phyloP scores from a whole-genome alignment of 805 yeast genomes.

The Candida maltosa region DNA sequence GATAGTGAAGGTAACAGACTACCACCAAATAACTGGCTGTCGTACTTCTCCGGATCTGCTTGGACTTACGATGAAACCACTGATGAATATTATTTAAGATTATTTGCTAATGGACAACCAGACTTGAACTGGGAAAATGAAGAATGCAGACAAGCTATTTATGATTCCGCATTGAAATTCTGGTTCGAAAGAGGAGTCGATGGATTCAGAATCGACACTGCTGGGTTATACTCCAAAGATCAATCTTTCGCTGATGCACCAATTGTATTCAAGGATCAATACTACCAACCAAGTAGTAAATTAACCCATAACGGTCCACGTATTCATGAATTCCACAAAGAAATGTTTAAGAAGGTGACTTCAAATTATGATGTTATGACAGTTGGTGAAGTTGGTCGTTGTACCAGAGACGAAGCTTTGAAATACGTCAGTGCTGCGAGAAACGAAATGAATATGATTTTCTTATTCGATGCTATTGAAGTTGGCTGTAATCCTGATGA shows the following conservation, averaged over 20 bases:
- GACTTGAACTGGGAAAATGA: slow-evolving; percentile 62
- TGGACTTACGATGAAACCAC: slow-evolving; percentile 56
- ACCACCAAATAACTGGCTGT: slow-evolving; percentile 58
- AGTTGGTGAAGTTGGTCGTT: slow-evolving; percentile 53
- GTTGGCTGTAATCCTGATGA: slow-evolving; percentile 36
- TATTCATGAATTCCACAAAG: slow-evolving; percentile 56
- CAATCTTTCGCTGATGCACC: slow-evolving; percentile 48
- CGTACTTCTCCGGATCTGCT: slow-evolving; percentile 52
- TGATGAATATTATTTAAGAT: slow-evolving; percentile 51
- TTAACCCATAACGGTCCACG: slow-evolving; percentile 47
- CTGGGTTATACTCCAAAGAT: slow-evolving; percentile 50
- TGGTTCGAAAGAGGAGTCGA: slow-evolving; percentile 58
- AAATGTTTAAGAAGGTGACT: slow-evolving; percentile 42
- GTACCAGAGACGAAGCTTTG: slow-evolving; percentile 38
- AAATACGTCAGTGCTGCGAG: slow-evolving; percentile 40
- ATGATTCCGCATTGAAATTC: slow-evolving; percentile 45
- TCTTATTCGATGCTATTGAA: slow-evolving; percentile 29
- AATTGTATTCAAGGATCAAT: slow-evolving; percentile 35
- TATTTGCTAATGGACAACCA: slow-evolving; percentile 55
- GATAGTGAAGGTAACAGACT: slow-evolving; percentile 47
- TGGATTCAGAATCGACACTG: slow-evolving; percentile 59
- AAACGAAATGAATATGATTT: slow-evolving; percentile 36
- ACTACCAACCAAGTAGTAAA: slow-evolving; percentile 36
- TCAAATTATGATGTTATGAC: slow-evolving; percentile 53
- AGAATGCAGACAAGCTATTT: slow-evolving; percentile 34